Evolutionary conservation across 78 protist genomes (phyloP).

Genomic region (Pigoraptor vietnamica): DNA sequence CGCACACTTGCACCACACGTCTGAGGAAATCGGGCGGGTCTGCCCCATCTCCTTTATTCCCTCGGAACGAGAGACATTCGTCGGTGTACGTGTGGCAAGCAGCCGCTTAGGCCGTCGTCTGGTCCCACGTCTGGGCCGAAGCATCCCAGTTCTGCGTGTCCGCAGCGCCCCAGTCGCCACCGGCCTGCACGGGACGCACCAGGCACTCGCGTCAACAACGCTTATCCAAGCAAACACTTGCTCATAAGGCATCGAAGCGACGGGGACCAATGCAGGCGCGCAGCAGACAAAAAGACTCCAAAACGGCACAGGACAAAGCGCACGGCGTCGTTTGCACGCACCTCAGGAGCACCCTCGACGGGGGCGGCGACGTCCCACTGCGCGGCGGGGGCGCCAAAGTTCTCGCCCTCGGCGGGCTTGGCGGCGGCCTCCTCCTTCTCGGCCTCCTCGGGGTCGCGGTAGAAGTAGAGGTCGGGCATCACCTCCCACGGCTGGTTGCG

Average conservation of each 20-base stretch:
- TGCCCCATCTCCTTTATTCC: too few species aligned
- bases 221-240: too few species aligned
- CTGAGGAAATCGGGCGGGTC: too few species aligned
- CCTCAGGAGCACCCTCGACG: background rate
- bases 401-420: background rate
- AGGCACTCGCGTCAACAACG: background rate
- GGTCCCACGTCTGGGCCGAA: background rate
- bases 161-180: background rate
- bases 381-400: background rate
- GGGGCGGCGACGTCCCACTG: slow-evolving; percentile 5
- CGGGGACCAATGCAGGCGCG: too few species aligned
- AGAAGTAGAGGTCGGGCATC: slow-evolving; percentile 92
- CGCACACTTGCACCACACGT: too few species aligned
- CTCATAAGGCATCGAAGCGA: too few species aligned
- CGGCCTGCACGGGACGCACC: background rate
- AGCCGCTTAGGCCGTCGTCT: background rate
- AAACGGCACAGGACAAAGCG: too few species aligned
- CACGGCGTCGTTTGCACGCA: too few species aligned
- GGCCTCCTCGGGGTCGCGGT: slow-evolving; percentile 86
- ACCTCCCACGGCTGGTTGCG: slow-evolving; percentile 91
- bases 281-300: too few species aligned
- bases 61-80: too few species aligned
- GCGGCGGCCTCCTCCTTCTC: slow-evolving; percentile 49
- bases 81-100: too few species aligned
- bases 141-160: background rate